A percentile compares a stretch with the other conserved stretches of the same genome.
Conservation (phyloP, 2,329 filamentous ascomycete genomes). For the Ophiognomonia clavigignenti-juglandacearum region DNA sequence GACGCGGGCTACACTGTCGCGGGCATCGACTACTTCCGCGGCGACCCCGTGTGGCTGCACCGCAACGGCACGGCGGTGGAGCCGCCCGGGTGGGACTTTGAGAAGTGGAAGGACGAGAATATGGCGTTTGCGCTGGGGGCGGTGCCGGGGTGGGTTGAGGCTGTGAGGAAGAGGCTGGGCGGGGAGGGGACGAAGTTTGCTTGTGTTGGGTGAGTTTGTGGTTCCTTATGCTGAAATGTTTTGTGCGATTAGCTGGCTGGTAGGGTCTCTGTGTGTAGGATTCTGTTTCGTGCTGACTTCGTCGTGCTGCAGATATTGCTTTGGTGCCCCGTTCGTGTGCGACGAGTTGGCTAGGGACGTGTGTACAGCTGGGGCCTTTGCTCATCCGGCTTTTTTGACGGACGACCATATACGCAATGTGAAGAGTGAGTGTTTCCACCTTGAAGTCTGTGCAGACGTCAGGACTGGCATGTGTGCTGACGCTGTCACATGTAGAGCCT, state of each 20-base stretch:
- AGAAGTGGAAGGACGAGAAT: slow-evolving; percentile 43
- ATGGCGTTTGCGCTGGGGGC: slow-evolving; percentile 33
- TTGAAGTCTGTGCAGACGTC: not conserved
- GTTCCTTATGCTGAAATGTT: no score
- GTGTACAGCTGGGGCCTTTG: slow-evolving; percentile 41
- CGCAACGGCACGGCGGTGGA: slow-evolving; percentile 26
- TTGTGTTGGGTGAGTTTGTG: slow-evolving; percentile 28
- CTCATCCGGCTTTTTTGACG: slow-evolving; percentile 44
- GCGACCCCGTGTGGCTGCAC: slow-evolving; percentile 39
- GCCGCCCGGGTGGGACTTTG: slow-evolving; percentile 38
- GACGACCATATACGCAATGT: slow-evolving; percentile 38
- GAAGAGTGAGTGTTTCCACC: slow-evolving; percentile 24
- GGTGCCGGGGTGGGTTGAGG: slow-evolving; percentile 38
- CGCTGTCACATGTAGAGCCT: slow-evolving; percentile 24
- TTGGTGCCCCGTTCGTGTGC: slow-evolving; percentile 40
- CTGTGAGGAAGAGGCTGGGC: slow-evolving; percentile 31
- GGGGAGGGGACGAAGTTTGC: slow-evolving; percentile 29
- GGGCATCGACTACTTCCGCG: slow-evolving; percentile 40
- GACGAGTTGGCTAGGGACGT: slow-evolving; percentile 30
- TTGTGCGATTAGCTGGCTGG: no score
- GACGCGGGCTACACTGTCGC: slow-evolving; percentile 37
- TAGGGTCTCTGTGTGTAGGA: no score
- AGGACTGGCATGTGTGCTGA: not conserved
- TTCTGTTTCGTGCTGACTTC: no score
- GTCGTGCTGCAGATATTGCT: slow-evolving; percentile 31